Conservation (phyloP, 1,139 yeast species). For the Sporopachydermia cereana region DNA sequence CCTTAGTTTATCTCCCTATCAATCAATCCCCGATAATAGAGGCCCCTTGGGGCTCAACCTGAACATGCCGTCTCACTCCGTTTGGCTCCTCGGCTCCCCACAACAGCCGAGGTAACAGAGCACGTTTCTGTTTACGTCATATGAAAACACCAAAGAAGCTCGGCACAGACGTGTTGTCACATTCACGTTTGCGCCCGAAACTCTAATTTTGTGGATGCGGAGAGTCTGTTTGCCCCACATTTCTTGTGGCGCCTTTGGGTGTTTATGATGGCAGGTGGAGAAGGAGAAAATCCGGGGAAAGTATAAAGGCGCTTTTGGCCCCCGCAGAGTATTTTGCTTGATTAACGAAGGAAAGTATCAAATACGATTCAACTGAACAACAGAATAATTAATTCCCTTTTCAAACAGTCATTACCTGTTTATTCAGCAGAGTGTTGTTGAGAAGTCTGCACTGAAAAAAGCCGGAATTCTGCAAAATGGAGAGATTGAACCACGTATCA, state of each 20-base stretch:
- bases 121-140: neutral
- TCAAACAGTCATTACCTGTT: too few species aligned
- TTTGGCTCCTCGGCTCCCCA: too few species aligned
- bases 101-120: too few species aligned
- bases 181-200: neutral
- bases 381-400: too few species aligned
- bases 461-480: constrained; percentile 26
- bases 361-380: too few species aligned
- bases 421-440: neutral
- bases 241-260: neutral
- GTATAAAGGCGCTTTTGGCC: neutral
- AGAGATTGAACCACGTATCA: constrained; percentile 49
- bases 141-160: neutral
- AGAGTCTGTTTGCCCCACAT: neutral
- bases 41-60: too few species aligned
- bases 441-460: neutral
- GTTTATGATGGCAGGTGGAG: neutral
- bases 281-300: neutral
- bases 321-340: neutral
- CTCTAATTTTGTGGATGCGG: neutral
- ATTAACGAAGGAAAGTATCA: neutral
- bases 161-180: neutral
- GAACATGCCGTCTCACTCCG: too few species aligned
- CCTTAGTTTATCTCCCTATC: too few species aligned
- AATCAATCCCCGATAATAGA: too few species aligned